phyloP scores from a whole-genome alignment of 2,329 filamentous ascomycete species.

The Didymella lethalis region DNA sequence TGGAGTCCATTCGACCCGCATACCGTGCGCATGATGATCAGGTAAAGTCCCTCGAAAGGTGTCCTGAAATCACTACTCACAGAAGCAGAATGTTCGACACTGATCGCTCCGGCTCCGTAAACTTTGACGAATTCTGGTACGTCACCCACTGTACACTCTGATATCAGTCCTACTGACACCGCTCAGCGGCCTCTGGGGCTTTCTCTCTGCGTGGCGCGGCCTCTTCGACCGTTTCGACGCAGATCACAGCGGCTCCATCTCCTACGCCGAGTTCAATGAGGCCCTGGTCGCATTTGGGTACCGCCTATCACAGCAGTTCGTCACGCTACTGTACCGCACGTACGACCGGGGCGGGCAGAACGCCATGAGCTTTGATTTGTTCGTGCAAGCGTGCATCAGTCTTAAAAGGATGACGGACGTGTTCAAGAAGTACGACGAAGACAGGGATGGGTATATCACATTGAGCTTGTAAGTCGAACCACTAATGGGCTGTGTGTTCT shows the following conservation, averaged over 20 bases:
- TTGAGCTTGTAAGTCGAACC: constrained; percentile 60
- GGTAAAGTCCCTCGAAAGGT: constrained; percentile 25
- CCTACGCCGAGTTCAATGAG: constrained; percentile 84
- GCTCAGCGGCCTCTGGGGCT: constrained; percentile 84
- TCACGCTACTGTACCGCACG: constrained; percentile 83
- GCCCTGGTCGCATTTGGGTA: constrained; percentile 89
- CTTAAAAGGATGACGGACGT: constrained; percentile 99
- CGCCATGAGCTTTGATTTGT: constrained; percentile 78
- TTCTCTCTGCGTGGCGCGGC: constrained; percentile 90
- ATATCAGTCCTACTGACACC: constrained; percentile 12
- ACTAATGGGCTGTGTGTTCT: neutral
- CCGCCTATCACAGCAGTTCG: constrained; percentile 82
- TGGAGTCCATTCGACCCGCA: constrained; percentile 92
- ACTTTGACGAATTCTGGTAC: constrained; percentile 90
- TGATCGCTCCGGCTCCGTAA: constrained; percentile 86
- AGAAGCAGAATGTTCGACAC: constrained; percentile 85
- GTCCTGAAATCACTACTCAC: constrained; percentile 10
- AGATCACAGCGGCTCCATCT: constrained; percentile 87
- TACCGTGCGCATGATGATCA: constrained; percentile 98
- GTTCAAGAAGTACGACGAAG: constrained; percentile 98
- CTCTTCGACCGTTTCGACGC: constrained; percentile 96
- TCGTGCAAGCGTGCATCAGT: constrained; percentile 96
- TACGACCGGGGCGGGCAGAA: constrained; percentile 71
- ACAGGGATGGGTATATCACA: constrained; percentile 84
- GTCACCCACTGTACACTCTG: constrained; percentile 9